These are phyloP conservation scores for Musa balbisiana DNA, from an alignment of 202 grass and related monocot species.

Conservation along the genomic window DNA sequence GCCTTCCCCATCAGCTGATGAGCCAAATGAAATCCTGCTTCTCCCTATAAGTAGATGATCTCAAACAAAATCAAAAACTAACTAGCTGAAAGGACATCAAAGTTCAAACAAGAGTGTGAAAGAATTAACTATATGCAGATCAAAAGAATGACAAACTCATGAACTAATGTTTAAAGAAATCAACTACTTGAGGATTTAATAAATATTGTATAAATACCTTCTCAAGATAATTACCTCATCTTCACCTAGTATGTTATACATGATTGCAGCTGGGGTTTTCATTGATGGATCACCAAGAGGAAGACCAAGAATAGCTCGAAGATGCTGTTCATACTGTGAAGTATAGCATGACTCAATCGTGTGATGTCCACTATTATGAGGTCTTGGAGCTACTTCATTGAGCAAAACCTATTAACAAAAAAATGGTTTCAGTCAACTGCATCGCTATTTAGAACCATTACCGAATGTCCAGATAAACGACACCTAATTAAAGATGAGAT, in stretches of 20 bases:
- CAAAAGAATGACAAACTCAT: not conserved
- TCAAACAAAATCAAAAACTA: not conserved
- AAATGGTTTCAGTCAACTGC: not conserved
- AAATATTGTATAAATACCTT: not conserved
- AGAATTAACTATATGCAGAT: not conserved
- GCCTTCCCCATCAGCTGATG: conserved; percentile 65
- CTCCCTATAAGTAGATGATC: conserved; percentile 39
- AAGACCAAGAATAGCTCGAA: conserved; percentile 88
- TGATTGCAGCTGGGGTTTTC: conserved; percentile 74
- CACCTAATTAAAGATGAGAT: conserved; percentile 1
- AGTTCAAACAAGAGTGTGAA: conserved; percentile 2
- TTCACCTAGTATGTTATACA: conserved; percentile 96
- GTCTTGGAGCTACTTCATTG: conserved; percentile 85
- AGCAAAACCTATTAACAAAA: conserved; percentile 53
- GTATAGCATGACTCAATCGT: conserved; percentile 92
- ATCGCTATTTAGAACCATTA: conserved; percentile 10
- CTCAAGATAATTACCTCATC: conserved; percentile 40
- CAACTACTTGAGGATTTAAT: not conserved
- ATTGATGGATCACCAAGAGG: conserved; percentile 81
- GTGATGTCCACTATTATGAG: conserved; percentile 93
- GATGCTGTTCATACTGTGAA: conserved; percentile 97
- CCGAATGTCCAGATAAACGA: conserved; percentile 8
- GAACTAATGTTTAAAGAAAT: not conserved
- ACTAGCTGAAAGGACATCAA: conserved; percentile 44
- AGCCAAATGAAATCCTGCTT: conserved; percentile 54